A percentile compares a stretch with the other conserved stretches of the same genome.
Evolutionary conservation across 176 grass and related monocot genomes (phyloP).

Genomic region (Melocanna baccifera): DNA sequence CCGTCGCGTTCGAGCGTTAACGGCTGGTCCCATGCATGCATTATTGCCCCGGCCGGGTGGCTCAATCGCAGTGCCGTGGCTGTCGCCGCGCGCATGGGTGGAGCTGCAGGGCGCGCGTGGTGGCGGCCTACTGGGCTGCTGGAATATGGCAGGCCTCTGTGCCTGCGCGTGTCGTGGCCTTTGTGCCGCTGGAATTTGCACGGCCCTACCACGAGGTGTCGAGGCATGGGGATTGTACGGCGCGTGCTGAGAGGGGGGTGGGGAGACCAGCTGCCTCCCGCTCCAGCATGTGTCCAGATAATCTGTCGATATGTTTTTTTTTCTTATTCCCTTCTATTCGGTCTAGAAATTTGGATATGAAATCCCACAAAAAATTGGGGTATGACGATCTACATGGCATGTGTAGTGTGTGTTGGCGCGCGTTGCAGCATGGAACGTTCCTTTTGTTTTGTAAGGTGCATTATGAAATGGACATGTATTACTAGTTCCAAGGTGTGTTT

Average conservation of each 20-base stretch:
- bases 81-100: constrained; percentile 18
- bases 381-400: not conserved
- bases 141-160: not conserved
- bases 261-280: not conserved
- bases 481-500: no score
- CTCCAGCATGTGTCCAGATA: constrained; percentile 15
- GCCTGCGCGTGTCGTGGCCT: not conserved
- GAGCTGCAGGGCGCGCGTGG: constrained; percentile 17
- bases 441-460: not conserved
- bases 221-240: constrained; percentile 23
- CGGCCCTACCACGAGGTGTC: constrained; percentile 46
- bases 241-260: not conserved
- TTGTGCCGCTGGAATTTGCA: constrained; percentile 16
- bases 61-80: not conserved
- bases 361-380: not conserved
- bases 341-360: not conserved
- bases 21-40: constrained; percentile 1
- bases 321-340: not conserved
- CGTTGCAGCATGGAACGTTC: not conserved
- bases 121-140: constrained; percentile 28
- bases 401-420: not conserved
- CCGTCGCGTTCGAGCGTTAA: not conserved
- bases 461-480: not conserved
- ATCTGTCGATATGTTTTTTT: not conserved
- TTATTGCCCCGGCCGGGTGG: constrained; percentile 12